Conservation (phyloP, 352 stramenopile genomes). For the Globisporangium yorkense region DNA sequence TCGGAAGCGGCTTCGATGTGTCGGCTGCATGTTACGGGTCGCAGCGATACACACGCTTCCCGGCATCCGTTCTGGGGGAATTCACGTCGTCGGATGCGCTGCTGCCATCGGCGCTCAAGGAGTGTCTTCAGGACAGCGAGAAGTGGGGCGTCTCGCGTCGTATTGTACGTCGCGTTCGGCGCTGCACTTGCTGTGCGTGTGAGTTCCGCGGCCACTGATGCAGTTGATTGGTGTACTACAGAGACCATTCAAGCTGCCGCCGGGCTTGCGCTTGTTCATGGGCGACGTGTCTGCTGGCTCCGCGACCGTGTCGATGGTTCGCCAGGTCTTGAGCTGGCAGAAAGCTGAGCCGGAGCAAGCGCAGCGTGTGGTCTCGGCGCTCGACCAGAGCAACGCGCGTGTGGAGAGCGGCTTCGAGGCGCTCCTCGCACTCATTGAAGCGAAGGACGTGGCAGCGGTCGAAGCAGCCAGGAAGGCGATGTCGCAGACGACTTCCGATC, state of each 20-base stretch:
- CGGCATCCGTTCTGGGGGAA: slow-evolving; percentile 37
- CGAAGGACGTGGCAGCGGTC: neutral
- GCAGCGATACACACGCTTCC: slow-evolving; percentile 92
- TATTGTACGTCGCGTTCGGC: slow-evolving; percentile 26
- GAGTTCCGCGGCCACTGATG: neutral
- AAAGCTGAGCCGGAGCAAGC: slow-evolving; percentile 25
- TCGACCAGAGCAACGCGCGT: slow-evolving; percentile 29
- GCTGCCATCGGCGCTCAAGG: slow-evolving; percentile 44
- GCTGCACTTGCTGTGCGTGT: neutral
- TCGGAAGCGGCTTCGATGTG: slow-evolving; percentile 98
- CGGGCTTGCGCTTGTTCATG: slow-evolving; percentile 88
- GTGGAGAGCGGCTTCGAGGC: slow-evolving; percentile 23
- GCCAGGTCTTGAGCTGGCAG: slow-evolving; percentile 38
- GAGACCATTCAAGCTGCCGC: slow-evolving; percentile 57
- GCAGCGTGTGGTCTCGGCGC: slow-evolving; percentile 20
- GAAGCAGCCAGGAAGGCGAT: slow-evolving; percentile 3
- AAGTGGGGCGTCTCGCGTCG: slow-evolving; percentile 41
- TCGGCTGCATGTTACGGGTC: slow-evolving; percentile 92
- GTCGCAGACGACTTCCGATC: slow-evolving; percentile 8
- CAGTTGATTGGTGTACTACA: slow-evolving; percentile 13
- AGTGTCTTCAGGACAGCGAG: slow-evolving; percentile 29
- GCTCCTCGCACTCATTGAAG: slow-evolving; percentile 8
- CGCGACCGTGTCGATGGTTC: slow-evolving; percentile 81
- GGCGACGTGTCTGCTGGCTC: slow-evolving; percentile 95
- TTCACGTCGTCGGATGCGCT: slow-evolving; percentile 53